Evolutionary conservation across 1,284 basidiomycete genomes (phyloP).

Genomic region (Anthracocystis panici-leucophaei): DNA sequence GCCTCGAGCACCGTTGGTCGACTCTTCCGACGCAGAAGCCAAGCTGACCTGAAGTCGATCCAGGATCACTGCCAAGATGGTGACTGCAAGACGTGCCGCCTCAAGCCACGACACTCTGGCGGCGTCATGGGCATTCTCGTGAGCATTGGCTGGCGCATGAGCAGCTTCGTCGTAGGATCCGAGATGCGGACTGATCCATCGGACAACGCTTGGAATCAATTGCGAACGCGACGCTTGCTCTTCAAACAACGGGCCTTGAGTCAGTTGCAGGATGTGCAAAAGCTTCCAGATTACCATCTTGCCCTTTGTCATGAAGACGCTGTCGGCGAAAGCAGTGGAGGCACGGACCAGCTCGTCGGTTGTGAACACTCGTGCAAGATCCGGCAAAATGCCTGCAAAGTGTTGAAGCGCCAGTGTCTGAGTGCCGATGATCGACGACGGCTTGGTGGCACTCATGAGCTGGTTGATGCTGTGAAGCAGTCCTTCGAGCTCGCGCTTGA

Average conservation of each 20-base stretch:
- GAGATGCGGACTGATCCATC: constrained; percentile 95
- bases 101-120: constrained; percentile 91
- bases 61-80: constrained; percentile 80
- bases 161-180: constrained; percentile 79
- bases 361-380: constrained; percentile 72
- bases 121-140: constrained; percentile 67
- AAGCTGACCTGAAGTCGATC: constrained; percentile 80
- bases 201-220: constrained; percentile 86
- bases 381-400: constrained; percentile 91
- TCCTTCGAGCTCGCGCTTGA: constrained; percentile 75
- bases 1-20: constrained; percentile 6
- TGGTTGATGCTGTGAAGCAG: constrained; percentile 85
- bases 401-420: constrained; percentile 85
- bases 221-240: constrained; percentile 81
- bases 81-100: constrained; percentile 78
- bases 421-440: constrained; percentile 89
- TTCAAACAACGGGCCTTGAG: constrained; percentile 88
- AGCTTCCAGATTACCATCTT: constrained; percentile 92
- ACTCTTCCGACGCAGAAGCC: constrained; percentile 12
- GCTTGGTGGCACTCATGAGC: constrained; percentile 86
- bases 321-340: constrained; percentile 85
- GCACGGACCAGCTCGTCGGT: constrained; percentile 70
- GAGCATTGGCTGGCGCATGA: constrained; percentile 31
- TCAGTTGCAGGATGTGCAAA: constrained; percentile 90
- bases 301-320: constrained; percentile 82